Conservation (phyloP, 2,329 filamentous ascomycete genomes). For the Samsoniella hepiali region DNA sequence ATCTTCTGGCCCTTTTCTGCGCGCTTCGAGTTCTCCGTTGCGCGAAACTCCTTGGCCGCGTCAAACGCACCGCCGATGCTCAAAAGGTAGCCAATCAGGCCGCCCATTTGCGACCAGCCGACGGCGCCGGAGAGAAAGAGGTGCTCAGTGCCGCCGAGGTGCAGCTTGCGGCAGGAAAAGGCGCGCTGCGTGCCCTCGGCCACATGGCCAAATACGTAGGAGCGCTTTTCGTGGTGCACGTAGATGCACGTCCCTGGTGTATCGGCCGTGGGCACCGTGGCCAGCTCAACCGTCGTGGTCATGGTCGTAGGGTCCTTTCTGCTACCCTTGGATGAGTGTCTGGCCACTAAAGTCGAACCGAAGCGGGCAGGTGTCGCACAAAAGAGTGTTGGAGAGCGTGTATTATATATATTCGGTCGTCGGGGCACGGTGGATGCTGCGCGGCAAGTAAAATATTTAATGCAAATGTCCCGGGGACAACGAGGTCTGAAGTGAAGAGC, state of each 20-base stretch:
- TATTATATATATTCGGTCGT: neutral
- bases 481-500: neutral
- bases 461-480: neutral
- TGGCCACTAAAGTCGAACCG: neutral
- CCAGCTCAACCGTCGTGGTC: constrained; percentile 70
- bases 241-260: constrained; percentile 75
- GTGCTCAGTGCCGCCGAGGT: constrained; percentile 64
- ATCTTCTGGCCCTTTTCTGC: constrained; percentile 37
- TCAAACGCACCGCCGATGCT: constrained; percentile 70
- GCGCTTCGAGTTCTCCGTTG: constrained; percentile 39
- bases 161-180: constrained; percentile 63
- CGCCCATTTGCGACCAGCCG: constrained; percentile 74
- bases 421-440: neutral
- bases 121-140: constrained; percentile 79
- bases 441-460: constrained; percentile 7
- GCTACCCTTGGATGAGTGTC: neutral
- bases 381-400: neutral
- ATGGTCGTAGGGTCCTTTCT: constrained; percentile 45
- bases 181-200: constrained; percentile 83
- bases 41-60: constrained; percentile 41
- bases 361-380: neutral
- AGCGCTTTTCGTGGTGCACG: constrained; percentile 75
- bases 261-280: constrained; percentile 82
- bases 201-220: constrained; percentile 82
- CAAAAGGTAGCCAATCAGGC: constrained; percentile 79